Conservation (phyloP, 1,284 basidiomycete species). For the Fomitiporia mediterranea region DNA sequence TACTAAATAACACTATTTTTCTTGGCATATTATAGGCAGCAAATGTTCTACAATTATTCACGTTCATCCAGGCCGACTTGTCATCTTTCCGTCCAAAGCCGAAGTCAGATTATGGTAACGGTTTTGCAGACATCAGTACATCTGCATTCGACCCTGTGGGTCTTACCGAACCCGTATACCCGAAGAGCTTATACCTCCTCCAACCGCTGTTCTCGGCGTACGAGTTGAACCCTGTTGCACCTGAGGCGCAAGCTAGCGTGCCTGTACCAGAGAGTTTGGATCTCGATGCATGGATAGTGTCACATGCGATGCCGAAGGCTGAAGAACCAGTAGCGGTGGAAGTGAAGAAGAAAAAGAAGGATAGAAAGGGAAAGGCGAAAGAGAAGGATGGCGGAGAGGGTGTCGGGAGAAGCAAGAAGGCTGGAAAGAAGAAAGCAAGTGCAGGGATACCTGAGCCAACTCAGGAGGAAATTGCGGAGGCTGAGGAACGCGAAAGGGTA, state of each 20-base stretch:
- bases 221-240: conserved; percentile 83
- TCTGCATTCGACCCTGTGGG: conserved; percentile 35
- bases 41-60: conserved; percentile 75
- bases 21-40: conserved; percentile 50
- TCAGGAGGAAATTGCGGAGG: conserved; percentile 13
- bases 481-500: conserved; percentile 16
- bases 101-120: conserved; percentile 30
- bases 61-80: conserved; percentile 80
- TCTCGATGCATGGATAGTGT: conserved; percentile 80
- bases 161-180: conserved; percentile 52
- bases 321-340: conserved; percentile 28
- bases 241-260: conserved; percentile 76
- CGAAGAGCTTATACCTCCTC: conserved; percentile 87
- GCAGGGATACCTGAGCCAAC: neutral
- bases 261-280: conserved; percentile 81
- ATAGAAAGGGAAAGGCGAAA: conserved; percentile 46
- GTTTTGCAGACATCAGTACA: conserved; percentile 35
- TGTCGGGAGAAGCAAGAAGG: conserved; percentile 26
- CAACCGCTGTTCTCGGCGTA: conserved; percentile 76
- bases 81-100: conserved; percentile 47
- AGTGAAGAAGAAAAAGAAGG: conserved; percentile 36
- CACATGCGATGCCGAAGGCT: conserved; percentile 46
- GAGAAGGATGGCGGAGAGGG: conserved; percentile 30
- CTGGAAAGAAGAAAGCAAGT: conserved; percentile 28
- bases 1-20: neutral